Evolutionary conservation across 257 asterid species (phyloP), one percentile per base, ranked within the genome.

Genomic region (Vinca minor): DNA sequence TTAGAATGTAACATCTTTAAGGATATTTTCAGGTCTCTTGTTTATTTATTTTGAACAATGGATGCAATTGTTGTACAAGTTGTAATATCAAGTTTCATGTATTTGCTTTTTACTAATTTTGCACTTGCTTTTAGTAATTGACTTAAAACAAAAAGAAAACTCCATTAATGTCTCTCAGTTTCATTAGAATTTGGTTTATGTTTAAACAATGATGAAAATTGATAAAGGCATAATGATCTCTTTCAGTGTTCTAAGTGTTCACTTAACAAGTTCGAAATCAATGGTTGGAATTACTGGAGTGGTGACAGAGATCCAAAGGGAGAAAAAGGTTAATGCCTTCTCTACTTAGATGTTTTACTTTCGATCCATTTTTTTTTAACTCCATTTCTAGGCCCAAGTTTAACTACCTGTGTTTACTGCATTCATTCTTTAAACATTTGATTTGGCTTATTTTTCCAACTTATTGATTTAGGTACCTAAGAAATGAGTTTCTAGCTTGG

Each of bases 241-340:
- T 44, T 84, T 80, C 91, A 93, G 98, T 62, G 97, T 93, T 65
- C 59, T 89, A 73, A 85, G 95, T 50, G 96, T 93, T 63, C 94
- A 93, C 72, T 72, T 89, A 72, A 89, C 98, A 71, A 93, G 98
- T 83, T 89, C 98, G 35, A 93, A 89, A 85, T 93, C 98, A 49
- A 81, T 93, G 85, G 96, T 89, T 81, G 98, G 98, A 64, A 77
- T 93, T 53, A 50, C 89, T 17, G 97, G 97, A 71, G 98, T 93
- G 74, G 67, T 93, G 46, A 78, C 97, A 28, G 97, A 93, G 80
- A 89, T 93, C 73, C 97, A 93, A 79, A 89, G 65, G 69, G 94
- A 89, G 84, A 92, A 89, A 81, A 93, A 89, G 96, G 96, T 84
- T 62, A 47, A 83, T 65, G 69, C 55, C 70, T 62, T 46, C 59